Evolutionary conservation across 2,329 filamentous ascomycete species (phyloP), one percentile per base, ranked within the genome.

Genomic region (Elsinoe arachidis): DNA sequence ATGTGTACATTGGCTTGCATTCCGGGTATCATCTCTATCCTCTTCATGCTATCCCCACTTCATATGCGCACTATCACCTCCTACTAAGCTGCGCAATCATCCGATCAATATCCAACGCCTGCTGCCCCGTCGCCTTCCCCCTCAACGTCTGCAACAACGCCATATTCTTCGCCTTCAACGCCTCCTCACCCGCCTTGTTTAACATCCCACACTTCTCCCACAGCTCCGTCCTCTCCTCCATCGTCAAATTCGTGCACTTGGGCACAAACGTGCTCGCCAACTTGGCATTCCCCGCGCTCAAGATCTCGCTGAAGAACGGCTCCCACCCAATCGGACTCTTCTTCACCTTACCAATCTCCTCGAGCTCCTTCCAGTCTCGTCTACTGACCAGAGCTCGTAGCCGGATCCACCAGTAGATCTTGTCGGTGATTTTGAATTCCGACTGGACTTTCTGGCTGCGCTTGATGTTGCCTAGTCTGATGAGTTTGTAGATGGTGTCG

Each of bases 321-420:
- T 95, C 90, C 93, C 93, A 99, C 10, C 92, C 92, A 68, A 99
- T 97, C 0, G 92, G 89, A 59, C 87, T 93, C 72, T 91, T 95
- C 67, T 88, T 81, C 38, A 72, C 82, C 67, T 85, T 87, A 35
- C 83, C 81, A 64, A 90, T 81, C 64, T 96, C 91, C 70, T 97
- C 91, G 58, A 99, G 80, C 69, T 96, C 92, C 54, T 82, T 84
- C 90, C 91, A 99, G 68, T 96, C 88, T 57, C 93, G 81, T 69
- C 90, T 90, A 14, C 88, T 87, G 2, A 99, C 90, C 53, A 97
- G 80, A 0, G 91, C 93, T 64, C 92, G 84, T 26, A 99, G 78
- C 61, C 90, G 86, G 59, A 82, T 67, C 90, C 92, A 99, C 83
- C 89, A 92, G 62, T 84, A 87, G 30, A 90, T 87, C 72, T 90